phyloP scores from a whole-genome alignment of 2,329 filamentous ascomycete species.

The Hymenoscyphus fructigenus region DNA sequence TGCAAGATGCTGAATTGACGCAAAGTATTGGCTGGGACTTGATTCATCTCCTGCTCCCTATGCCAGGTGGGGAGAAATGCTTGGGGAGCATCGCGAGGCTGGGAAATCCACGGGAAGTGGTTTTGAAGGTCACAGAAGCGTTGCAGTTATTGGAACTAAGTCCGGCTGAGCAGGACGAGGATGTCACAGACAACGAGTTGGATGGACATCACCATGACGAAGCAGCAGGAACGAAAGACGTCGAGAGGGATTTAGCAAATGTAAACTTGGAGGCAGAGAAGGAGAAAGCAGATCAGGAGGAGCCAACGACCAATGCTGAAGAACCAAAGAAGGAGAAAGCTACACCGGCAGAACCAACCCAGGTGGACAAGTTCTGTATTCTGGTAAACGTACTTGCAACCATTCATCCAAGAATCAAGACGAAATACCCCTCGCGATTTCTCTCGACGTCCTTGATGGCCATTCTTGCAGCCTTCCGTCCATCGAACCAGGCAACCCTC shows the following conservation, averaged over 20 bases:
- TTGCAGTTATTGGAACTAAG: constrained; percentile 58
- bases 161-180: constrained; percentile 42
- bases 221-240: background rate
- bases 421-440: constrained; percentile 76
- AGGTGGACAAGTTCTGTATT: constrained; percentile 58
- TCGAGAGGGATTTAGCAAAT: background rate
- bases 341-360: constrained; percentile 25
- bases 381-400: constrained; percentile 71
- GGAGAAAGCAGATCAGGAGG: constrained; percentile 28
- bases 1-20: constrained; percentile 67
- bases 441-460: constrained; percentile 74
- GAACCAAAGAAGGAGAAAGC: constrained; percentile 21
- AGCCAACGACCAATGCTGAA: constrained; percentile 24
- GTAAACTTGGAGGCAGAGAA: background rate
- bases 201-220: constrained; percentile 20
- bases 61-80: constrained; percentile 68
- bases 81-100: constrained; percentile 72
- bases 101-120: constrained; percentile 78
- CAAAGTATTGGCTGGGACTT: constrained; percentile 83
- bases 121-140: constrained; percentile 75
- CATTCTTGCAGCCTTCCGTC: constrained; percentile 65
- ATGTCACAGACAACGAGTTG: constrained; percentile 23
- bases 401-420: constrained; percentile 71
- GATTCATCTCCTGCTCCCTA: constrained; percentile 69
- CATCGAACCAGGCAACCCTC: constrained; percentile 64